Conservation (phyloP, 2,329 filamentous ascomycete genomes). For the Penicillium verrucosum region DNA sequence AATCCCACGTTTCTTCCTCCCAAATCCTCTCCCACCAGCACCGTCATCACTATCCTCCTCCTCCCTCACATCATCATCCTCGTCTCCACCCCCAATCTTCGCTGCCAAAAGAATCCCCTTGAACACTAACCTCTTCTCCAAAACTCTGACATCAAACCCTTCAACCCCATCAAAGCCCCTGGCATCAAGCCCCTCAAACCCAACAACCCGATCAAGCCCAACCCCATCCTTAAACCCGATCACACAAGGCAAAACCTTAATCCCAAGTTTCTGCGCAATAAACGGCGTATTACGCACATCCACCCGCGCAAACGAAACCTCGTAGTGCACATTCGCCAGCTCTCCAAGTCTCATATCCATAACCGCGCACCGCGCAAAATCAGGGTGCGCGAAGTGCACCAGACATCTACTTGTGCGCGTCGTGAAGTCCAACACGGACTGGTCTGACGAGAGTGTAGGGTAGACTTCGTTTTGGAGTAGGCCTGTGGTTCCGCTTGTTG, state of each 20-base stretch:
- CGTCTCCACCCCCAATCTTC: slow-evolving; percentile 28
- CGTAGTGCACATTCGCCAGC: slow-evolving; percentile 39
- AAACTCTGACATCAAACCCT: slow-evolving; percentile 38
- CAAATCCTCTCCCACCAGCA: slow-evolving; percentile 9
- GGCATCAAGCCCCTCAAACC: slow-evolving; percentile 47
- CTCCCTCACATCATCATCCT: slow-evolving; percentile 25
- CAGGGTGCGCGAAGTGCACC: slow-evolving; percentile 63
- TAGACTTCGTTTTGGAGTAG: slow-evolving; percentile 31
- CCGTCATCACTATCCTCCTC: slow-evolving; percentile 27
- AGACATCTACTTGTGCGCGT: slow-evolving; percentile 57
- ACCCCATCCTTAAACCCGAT: slow-evolving; percentile 49
- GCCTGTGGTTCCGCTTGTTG: slow-evolving; percentile 30
- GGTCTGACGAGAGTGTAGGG: slow-evolving; percentile 50
- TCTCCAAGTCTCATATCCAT: slow-evolving; percentile 60
- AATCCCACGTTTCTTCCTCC: slow-evolving; percentile 23
- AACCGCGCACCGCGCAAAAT: slow-evolving; percentile 59
- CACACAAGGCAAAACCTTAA: slow-evolving; percentile 48
- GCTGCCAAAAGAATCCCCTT: slow-evolving; percentile 39
- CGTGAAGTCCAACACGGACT: slow-evolving; percentile 58
- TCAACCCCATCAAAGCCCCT: slow-evolving; percentile 39
- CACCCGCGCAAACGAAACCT: slow-evolving; percentile 45
- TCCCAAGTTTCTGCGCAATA: slow-evolving; percentile 46
- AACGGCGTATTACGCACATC: slow-evolving; percentile 48
- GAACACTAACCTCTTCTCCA: slow-evolving; percentile 43
- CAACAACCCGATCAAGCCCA: slow-evolving; percentile 44